phyloP scores from a whole-genome alignment of 768 basidiomycete genomes.

The Inosperma sp. region DNA sequence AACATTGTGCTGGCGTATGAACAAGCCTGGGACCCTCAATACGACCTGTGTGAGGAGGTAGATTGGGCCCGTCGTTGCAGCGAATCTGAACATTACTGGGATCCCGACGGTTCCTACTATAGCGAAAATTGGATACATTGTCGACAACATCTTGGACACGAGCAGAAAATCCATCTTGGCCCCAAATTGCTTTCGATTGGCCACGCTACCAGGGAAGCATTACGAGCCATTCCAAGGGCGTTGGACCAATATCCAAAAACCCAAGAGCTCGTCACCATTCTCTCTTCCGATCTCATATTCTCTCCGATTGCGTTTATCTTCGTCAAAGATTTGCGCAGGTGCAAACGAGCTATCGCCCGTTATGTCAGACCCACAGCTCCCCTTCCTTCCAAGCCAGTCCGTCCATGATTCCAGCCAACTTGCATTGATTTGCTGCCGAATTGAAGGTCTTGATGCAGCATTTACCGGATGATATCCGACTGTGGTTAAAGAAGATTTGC shows the following conservation, averaged over 20 bases:
- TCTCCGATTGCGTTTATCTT: constrained; percentile 1
- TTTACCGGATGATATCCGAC: too few relatives aligned
- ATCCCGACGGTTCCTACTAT: too few relatives aligned
- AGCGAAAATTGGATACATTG: not conserved
- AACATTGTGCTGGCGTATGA: too few relatives aligned
- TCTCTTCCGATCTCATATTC: not conserved
- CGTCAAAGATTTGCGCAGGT: not conserved
- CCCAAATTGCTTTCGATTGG: not conserved
- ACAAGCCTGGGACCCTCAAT: too few relatives aligned
- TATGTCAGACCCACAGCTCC: not conserved
- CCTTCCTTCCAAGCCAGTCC: not conserved
- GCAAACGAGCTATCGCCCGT: not conserved
- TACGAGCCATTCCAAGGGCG: not conserved
- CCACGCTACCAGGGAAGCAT: not conserved
- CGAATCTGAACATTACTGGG: too few relatives aligned
- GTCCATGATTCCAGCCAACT: too few relatives aligned
- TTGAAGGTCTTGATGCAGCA: too few relatives aligned
- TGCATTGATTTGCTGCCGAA: too few relatives aligned
- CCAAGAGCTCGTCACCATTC: not conserved
- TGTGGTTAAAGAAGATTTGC: too few relatives aligned
- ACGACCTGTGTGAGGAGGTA: too few relatives aligned
- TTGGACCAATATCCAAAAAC: not conserved
- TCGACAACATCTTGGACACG: not conserved
- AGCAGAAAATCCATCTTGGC: not conserved
- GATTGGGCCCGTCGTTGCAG: too few relatives aligned